These are phyloP conservation scores for Calonectria multiphialidica DNA, from an alignment of 2,329 filamentous ascomycete species.

Conservation along the genomic window DNA sequence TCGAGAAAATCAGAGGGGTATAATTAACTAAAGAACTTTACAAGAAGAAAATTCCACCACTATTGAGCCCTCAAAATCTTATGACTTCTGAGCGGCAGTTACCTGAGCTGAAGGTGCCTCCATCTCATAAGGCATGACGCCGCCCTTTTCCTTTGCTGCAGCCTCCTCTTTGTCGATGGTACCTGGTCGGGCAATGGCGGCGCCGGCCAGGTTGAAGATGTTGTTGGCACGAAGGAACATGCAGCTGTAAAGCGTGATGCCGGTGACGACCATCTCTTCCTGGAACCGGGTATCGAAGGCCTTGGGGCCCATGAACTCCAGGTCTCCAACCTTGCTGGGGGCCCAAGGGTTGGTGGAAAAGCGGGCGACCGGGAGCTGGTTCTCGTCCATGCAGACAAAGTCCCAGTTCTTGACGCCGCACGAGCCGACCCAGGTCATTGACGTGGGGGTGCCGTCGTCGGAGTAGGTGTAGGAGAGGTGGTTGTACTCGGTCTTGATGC, in stretches of 20 bases:
- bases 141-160: not conserved
- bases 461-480: slow-evolving; percentile 36
- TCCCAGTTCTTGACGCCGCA: slow-evolving; percentile 38
- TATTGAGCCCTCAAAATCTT: not conserved
- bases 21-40: not conserved
- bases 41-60: not conserved
- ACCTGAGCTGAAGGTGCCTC: not conserved
- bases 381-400: slow-evolving; percentile 35
- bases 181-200: not conserved
- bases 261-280: not conserved
- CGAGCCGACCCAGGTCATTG: slow-evolving; percentile 34
- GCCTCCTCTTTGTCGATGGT: not conserved
- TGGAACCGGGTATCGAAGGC: not conserved
- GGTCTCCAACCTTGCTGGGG: slow-evolving; percentile 26
- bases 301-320: slow-evolving; percentile 35
- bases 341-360: slow-evolving; percentile 33
- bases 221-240: not conserved
- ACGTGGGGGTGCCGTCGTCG: slow-evolving; percentile 5
- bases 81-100: not conserved
- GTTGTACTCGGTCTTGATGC: slow-evolving; percentile 34
- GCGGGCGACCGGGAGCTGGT: slow-evolving; percentile 30
- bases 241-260: not conserved
- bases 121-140: not conserved
- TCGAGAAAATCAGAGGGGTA: not conserved
- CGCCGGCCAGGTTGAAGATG: not conserved